Evolutionary conservation across 305 asterid genomes (phyloP).

Genomic region (Fraxinus sp.): DNA sequence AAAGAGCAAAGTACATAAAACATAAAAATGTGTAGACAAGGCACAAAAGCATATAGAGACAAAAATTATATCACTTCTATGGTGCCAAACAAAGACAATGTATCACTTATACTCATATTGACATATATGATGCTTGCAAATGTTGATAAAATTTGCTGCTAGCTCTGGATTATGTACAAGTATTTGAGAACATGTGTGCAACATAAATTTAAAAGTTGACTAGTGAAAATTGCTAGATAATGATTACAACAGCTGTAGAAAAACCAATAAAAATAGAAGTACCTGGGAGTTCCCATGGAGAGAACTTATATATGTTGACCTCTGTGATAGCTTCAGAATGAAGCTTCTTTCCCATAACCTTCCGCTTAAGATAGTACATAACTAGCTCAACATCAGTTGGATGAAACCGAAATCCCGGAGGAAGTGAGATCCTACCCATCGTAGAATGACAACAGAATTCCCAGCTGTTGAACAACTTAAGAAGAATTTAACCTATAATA

Average conservation of each 20-base stretch:
- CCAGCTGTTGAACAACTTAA: conserved; percentile 19
- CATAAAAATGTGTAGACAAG: background rate
- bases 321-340: conserved; percentile 69
- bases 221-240: background rate
- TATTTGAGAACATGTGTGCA: background rate
- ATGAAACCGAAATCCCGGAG: conserved; percentile 92
- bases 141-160: background rate
- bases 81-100: background rate
- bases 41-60: background rate
- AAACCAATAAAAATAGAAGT: conserved; percentile 1
- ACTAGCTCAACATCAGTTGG: conserved; percentile 84
- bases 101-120: background rate
- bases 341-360: conserved; percentile 63
- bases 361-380: conserved; percentile 80
- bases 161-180: background rate
- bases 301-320: conserved; percentile 60
- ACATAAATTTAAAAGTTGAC: background rate
- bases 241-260: background rate
- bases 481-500: conserved; percentile 22
- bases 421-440: conserved; percentile 49
- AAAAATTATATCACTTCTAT: background rate
- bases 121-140: background rate
- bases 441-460: conserved; percentile 11
- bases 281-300: conserved; percentile 98
- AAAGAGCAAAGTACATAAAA: background rate